Base-by-base conservation (phyloP, 176 grass and related monocot species). In the Puccinellia tenuiflora region DNA sequence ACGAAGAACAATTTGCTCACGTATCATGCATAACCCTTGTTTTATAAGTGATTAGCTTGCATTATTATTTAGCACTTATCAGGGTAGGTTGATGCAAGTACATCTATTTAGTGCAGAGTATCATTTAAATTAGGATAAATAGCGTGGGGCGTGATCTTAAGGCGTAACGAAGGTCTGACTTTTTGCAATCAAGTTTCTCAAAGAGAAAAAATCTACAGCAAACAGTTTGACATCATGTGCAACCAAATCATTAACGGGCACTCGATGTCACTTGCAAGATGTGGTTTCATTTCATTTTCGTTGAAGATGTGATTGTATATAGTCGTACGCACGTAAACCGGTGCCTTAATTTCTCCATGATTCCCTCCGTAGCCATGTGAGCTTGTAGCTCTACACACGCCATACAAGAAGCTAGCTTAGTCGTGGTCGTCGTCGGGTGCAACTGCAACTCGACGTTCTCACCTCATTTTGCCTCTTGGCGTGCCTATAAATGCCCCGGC, bases 351-450 rank as follows among this genome's bases (percentile, higher is more conserved):
- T 82, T 30, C 79, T 30, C 61, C 79, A 87, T 77, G 79, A 87
- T 83, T 87, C 72, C 7, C 48, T 81, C 86, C 39, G 80, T 88
- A 67, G 73, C 86, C 86, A 88, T 88, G 86, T 83, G 51, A 52
- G 8, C 28, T 74, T 51, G 71, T 20, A 51, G 71, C 46, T 31
- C 45, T 74, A 74, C 28, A 51, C 71, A 74, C 71, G 45, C 71
- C 45, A 74, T 74, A 39, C 71, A 30, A 62, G 26, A 30, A 62
- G 26, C 59, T 62, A 15, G 29, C 7, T 45, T 51, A 21, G 52
- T 54, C 52, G 53, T 61, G 15, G 69, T 73, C 45, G 45, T 74
- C 65, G 80, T 73, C 80, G 64, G 75, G 76, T 83, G 80, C 64
- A 76, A 83, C 64, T 57, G 77, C 65, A 60, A 40, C 26, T 67